Evolutionary conservation across 768 basidiomycete genomes (phyloP).

Genomic region (Dictyophora rubrovolvata): DNA sequence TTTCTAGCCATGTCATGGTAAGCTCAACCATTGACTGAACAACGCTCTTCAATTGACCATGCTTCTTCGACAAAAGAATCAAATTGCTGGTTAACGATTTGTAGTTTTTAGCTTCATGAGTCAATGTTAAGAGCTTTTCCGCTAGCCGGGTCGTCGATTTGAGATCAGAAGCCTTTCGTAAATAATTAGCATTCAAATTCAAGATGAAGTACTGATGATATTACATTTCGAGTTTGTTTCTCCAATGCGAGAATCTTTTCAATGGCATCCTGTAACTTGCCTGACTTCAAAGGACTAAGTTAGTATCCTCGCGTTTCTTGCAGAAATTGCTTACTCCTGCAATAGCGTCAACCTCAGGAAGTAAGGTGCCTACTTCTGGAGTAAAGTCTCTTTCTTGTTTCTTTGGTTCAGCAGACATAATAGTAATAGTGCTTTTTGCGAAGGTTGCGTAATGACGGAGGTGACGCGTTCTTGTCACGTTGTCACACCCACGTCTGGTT

Average conservation of each 20-base stretch:
- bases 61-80: constrained; percentile 77
- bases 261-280: constrained; percentile 73
- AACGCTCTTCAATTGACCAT: constrained; percentile 88
- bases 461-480: constrained; percentile 9
- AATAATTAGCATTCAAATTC: neutral
- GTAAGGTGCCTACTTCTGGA: constrained; percentile 64
- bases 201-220: constrained; percentile 16
- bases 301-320: neutral
- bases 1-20: constrained; percentile 71
- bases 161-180: constrained; percentile 76
- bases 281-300: constrained; percentile 40
- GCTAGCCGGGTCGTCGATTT: constrained; percentile 83
- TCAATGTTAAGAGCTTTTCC: constrained; percentile 59
- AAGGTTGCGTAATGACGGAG: neutral
- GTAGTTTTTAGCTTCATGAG: constrained; percentile 64
- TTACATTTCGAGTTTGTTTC: constrained; percentile 92
- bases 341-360: constrained; percentile 56
- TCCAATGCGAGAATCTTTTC: constrained; percentile 86
- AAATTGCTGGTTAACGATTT: constrained; percentile 61
- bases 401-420: constrained; percentile 47
- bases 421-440: neutral
- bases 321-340: constrained; percentile 49
- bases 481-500: constrained; percentile 2
- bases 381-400: constrained; percentile 85
- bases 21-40: constrained; percentile 89